A percentile compares a stretch with the other conserved stretches of the same genome.
phyloP scores from a whole-genome alignment of 345 rosid species.

The Salix suchowensis region DNA sequence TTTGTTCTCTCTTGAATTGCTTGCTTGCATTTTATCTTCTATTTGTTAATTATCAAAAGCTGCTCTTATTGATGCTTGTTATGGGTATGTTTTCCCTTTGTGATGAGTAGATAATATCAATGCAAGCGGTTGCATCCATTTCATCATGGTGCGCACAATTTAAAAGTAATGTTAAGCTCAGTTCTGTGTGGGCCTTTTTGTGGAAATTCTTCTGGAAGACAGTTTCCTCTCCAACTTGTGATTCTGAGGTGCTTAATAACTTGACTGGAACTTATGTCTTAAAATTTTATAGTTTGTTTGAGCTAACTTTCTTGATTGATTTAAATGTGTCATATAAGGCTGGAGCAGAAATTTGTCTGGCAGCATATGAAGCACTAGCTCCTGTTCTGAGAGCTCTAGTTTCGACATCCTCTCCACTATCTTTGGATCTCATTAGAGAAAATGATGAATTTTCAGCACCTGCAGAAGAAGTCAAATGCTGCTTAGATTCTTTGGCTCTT shows the following conservation, averaged over 20 bases:
- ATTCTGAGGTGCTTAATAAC: conserved; percentile 55
- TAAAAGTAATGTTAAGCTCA: conserved; percentile 38
- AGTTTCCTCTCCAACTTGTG: conserved; percentile 39
- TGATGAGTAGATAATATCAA: conserved; percentile 51
- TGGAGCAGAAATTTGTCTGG: conserved; percentile 69
- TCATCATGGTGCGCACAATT: conserved; percentile 50
- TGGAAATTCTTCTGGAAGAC: conserved; percentile 64
- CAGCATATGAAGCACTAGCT: conserved; percentile 74
- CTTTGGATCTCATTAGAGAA: conserved; percentile 44
- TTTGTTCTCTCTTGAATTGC: not conserved
- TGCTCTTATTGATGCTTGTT: not conserved
- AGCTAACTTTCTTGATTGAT: conserved; percentile 12
- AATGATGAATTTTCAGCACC: conserved; percentile 28
- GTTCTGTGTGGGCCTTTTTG: conserved; percentile 45
- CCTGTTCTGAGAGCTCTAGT: conserved; percentile 49
- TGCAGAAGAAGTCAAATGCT: conserved; percentile 40
- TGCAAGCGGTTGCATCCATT: conserved; percentile 56
- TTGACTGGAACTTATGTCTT: conserved; percentile 6
- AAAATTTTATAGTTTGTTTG: conserved; percentile 6
- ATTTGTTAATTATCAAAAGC: not conserved
- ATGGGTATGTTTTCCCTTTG: conserved; percentile 7
- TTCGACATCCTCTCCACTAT: conserved; percentile 44
- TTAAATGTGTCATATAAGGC: conserved; percentile 38
- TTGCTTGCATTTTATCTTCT: not conserved
- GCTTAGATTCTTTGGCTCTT: conserved; percentile 55